Conservation (phyloP, 1,139 yeast genomes). For the Blastobotrys ciferrii region DNA sequence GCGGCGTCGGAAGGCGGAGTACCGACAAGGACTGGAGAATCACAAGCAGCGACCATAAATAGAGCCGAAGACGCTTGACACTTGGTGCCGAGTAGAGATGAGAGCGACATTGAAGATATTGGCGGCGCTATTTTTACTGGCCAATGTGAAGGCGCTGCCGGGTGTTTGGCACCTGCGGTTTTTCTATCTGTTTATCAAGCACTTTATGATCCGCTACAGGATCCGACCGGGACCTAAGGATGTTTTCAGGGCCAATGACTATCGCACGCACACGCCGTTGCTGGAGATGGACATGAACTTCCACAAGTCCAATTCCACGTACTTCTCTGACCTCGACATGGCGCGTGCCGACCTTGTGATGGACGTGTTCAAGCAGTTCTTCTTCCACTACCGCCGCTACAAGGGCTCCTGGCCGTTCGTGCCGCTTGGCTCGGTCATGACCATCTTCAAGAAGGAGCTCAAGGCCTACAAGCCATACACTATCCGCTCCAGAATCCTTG, state of each 20-base stretch:
- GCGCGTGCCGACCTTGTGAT: conserved; percentile 67
- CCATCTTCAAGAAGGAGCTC: conserved; percentile 70
- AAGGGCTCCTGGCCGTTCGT: conserved; percentile 59
- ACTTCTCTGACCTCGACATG: conserved; percentile 79
- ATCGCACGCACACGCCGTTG: conserved; percentile 63
- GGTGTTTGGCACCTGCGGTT: conserved; percentile 65
- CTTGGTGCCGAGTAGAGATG: not conserved
- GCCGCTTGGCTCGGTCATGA: conserved; percentile 74
- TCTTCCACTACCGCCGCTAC: conserved; percentile 37
- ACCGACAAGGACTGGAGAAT: not conserved
- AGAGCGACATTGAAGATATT: conserved; percentile 16
- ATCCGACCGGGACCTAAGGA: conserved; percentile 20
- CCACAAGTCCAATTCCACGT: conserved; percentile 86
- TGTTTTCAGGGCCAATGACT: conserved; percentile 46
- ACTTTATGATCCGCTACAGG: conserved; percentile 33
- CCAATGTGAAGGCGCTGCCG: conserved; percentile 59
- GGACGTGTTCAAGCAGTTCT: conserved; percentile 44
- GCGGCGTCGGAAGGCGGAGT: not conserved
- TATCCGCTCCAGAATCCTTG: conserved; percentile 58
- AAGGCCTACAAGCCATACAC: conserved; percentile 59
- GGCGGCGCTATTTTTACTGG: conserved; percentile 22
- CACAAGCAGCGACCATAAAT: not conserved
- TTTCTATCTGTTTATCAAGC: conserved; percentile 46
- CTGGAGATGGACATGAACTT: conserved; percentile 81
- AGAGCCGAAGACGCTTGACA: not conserved